Base-by-base conservation (phyloP, 2,329 filamentous ascomycete species). In the Calonectria fujianensis region DNA sequence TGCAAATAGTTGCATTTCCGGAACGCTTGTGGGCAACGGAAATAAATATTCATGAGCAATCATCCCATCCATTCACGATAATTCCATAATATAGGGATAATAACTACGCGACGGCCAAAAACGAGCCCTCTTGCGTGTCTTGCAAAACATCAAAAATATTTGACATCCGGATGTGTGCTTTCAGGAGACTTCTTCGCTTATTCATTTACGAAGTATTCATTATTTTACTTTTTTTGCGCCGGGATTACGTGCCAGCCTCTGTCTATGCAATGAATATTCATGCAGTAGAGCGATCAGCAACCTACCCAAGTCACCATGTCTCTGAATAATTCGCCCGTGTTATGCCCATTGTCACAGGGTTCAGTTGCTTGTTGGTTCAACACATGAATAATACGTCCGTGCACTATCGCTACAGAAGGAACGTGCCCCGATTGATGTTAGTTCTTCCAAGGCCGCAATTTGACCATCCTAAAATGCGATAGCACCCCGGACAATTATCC, bases 1-100 rank as follows among this genome's bases (percentile, higher is more conserved):
- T 73, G 35, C 41, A 29, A 50, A 54, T 51, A 70, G 69, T 70
- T 63, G 59, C 70, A 72, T 52, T 54, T 51, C 37, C 41, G 54
- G 39, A 64, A 73, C 59, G 57, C 59, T 65, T 65, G 35, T 65
- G 11, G 24, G 20, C 69, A 70, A 57, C 35, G 45, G 37, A 54
- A 50, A 32, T 48, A 45, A 61, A 48, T 31, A 70, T 29, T 70
- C 7, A 20, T 20, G 35, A 18, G 1, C 14, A 39, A 41, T 18
- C n/a, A 27, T 41, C 39, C 14, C 14, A 10, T 24, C 6, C 24
- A 29, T 39, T 13, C 14, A 29, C 27, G 13, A 41, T 41, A 24
- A 27, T 20, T 24, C 24, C 35, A 48, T 48, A 48, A 24, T 24
- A 48, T 48, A n/a, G n/a, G 5, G 10, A 20, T 20, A 2, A 63